These are phyloP conservation scores for Pythium folliculosum DNA, from an alignment of 352 stramenopile species.

Conservation along the genomic window DNA sequence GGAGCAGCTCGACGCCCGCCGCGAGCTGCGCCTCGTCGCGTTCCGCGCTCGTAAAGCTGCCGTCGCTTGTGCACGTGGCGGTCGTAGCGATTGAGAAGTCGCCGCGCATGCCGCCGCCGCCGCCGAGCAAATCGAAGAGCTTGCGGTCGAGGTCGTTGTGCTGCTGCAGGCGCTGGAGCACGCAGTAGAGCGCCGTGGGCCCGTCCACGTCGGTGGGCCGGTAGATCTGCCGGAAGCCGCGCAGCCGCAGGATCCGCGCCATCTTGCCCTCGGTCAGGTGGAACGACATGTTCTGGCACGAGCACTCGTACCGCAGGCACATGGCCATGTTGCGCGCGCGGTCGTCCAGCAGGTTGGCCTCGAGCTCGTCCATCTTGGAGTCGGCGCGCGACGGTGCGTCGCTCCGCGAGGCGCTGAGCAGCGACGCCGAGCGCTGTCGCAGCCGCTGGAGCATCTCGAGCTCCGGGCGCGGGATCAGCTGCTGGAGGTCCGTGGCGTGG, in stretches of 20 bases:
- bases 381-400: slow-evolving; percentile 21
- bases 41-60: background rate
- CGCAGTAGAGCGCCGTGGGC: slow-evolving; percentile 61
- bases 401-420: slow-evolving; percentile 15
- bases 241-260: slow-evolving; percentile 58
- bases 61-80: slow-evolving; percentile 17
- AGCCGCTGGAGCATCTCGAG: slow-evolving; percentile 31
- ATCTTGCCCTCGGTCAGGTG: slow-evolving; percentile 56
- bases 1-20: slow-evolving; percentile 51
- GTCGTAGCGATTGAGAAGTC: slow-evolving; percentile 12
- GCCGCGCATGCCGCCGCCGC: slow-evolving; percentile 22
- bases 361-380: slow-evolving; percentile 50
- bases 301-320: slow-evolving; percentile 67
- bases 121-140: slow-evolving; percentile 51
- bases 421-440: slow-evolving; percentile 18
- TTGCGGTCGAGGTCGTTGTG: slow-evolving; percentile 75
- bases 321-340: slow-evolving; percentile 62
- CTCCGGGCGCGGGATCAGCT: slow-evolving; percentile 16
- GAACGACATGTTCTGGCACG: slow-evolving; percentile 74
- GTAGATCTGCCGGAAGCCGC: slow-evolving; percentile 49
- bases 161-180: slow-evolving; percentile 65
- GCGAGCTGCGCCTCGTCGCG: slow-evolving; percentile 33
- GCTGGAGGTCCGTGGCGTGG: background rate
- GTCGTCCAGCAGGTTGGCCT: slow-evolving; percentile 75
- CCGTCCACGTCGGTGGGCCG: slow-evolving; percentile 34